Conservation (phyloP, 306 rosid species). For the Fragaria nilgerrensis region DNA sequence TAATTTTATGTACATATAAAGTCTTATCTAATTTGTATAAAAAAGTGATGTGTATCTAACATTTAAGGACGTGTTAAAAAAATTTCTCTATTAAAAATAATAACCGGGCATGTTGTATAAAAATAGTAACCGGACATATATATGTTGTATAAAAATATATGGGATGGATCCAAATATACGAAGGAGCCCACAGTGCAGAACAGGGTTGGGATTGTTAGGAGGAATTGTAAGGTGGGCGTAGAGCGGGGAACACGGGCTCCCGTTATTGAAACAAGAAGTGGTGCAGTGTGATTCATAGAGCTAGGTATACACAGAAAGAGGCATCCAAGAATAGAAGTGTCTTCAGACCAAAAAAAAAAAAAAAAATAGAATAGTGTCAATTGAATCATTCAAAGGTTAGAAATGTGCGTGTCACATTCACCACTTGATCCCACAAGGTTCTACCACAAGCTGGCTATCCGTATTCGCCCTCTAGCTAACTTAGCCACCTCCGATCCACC, state of each 20-base stretch:
- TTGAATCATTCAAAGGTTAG: slow-evolving; percentile 15
- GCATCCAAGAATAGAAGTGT: slow-evolving; percentile 8
- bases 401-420: slow-evolving; percentile 46
- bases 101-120: too few relatives aligned
- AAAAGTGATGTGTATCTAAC: too few relatives aligned
- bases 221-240: slow-evolving; percentile 4
- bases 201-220: slow-evolving; percentile 12
- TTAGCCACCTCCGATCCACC: not conserved
- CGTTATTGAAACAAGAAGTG: slow-evolving; percentile 39
- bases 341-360: too few relatives aligned
- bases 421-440: not conserved
- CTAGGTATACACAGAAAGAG: not conserved
- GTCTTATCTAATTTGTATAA: too few relatives aligned
- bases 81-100: too few relatives aligned
- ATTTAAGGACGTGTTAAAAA: too few relatives aligned
- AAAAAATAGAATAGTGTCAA: slow-evolving; percentile 28
- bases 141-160: not conserved
- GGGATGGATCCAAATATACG: not conserved
- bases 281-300: slow-evolving; percentile 15
- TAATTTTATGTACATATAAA: too few relatives aligned
- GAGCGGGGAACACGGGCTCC: slow-evolving; percentile 24
- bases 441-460: slow-evolving; percentile 14
- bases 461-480: not conserved
- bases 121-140: not conserved
- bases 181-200: slow-evolving; percentile 9